Evolutionary conservation across 2,329 filamentous ascomycete species (phyloP).

Genomic region (Fusarium coicis): DNA sequence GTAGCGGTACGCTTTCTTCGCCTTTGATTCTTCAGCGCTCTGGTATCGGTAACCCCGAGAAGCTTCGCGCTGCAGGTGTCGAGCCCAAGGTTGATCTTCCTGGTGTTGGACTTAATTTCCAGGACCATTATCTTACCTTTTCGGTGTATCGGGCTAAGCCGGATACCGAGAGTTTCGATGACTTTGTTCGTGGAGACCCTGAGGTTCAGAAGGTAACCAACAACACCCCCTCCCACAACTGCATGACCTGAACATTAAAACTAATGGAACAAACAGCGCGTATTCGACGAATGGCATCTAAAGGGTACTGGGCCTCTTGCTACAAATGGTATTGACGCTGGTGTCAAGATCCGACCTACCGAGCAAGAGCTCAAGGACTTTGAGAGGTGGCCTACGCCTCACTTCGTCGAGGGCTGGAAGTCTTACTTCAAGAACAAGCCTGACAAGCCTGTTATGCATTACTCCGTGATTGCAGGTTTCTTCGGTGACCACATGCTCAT

Average conservation of each 20-base stretch:
- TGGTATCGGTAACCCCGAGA: slow-evolving; percentile 76
- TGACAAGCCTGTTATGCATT: slow-evolving; percentile 89
- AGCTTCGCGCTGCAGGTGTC: slow-evolving; percentile 74
- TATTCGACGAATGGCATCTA: slow-evolving; percentile 81
- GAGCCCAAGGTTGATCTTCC: slow-evolving; percentile 77
- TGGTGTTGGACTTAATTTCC: slow-evolving; percentile 80
- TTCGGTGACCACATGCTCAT: slow-evolving; percentile 71
- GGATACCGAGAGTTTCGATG: slow-evolving; percentile 81
- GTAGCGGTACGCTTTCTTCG: slow-evolving; percentile 77
- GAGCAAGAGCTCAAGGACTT: slow-evolving; percentile 75
- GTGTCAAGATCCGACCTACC: slow-evolving; percentile 80
- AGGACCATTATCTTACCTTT: slow-evolving; percentile 80
- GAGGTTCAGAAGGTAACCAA: slow-evolving; percentile 71
- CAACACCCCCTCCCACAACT: not conserved
- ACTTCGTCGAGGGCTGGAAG: slow-evolving; percentile 81
- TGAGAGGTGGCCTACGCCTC: slow-evolving; percentile 77
- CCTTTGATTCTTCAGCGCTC: slow-evolving; percentile 81
- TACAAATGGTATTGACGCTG: slow-evolving; percentile 83
- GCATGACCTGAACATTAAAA: not conserved
- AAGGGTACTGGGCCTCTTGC: slow-evolving; percentile 74
- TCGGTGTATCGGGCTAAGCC: slow-evolving; percentile 78
- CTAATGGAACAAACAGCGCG: slow-evolving; percentile 52
- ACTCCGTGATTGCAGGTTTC: slow-evolving; percentile 78
- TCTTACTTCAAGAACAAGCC: slow-evolving; percentile 87
- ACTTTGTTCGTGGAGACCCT: slow-evolving; percentile 79